Evolutionary conservation across 2,329 filamentous ascomycete genomes (phyloP), one percentile per base, ranked within the genome.

Genomic region (Gremmenia infestans): DNA sequence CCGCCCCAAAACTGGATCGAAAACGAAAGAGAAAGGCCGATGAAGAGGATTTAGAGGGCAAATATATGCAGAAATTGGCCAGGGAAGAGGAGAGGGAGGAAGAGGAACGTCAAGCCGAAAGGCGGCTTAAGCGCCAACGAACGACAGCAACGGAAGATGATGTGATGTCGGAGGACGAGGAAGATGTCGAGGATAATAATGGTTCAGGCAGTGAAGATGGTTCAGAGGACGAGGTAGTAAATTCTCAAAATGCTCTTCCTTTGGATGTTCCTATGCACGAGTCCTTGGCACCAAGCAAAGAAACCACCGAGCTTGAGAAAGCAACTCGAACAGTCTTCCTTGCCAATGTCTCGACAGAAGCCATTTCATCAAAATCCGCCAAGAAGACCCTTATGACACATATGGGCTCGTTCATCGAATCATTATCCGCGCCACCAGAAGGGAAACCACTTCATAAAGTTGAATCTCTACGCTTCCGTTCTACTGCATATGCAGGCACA

Each of bases 401-500:
- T 71, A 82, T 97, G 47, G 79, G 81, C n/a, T 91, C 90, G 1
- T 87, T 91, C 67, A 78, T 95, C 50, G 75, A 79, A 64, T 78
- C 71, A 64, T 76, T 75, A 60, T 78, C 72, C 48, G 72, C 71
- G 1, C 75, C 79, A 1, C 66, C 73, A 45, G 70, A 73, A 56
- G 71, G 73, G 43, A 76, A 75, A 19, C 70, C 73, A 12, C 75
- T 79, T 19, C 87, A 89, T 72, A 92, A 89, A 67, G 78, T 99
- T 46, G 89, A 96, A 70, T 96, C 92, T 2, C 79, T 99, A 58
- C 90, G 94, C 22, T 99, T 97, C 78, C 89, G 94, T 56, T 97
- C 93, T 7, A 90, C 91, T 14, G 89, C 94, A 2, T 97, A 95
- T 71, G 82, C 88, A 5, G 84, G 84, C 28, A 81, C 78, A 37